Evolutionary conservation across 768 basidiomycete genomes (phyloP).

Genomic region (Hericium erinaceus): DNA sequence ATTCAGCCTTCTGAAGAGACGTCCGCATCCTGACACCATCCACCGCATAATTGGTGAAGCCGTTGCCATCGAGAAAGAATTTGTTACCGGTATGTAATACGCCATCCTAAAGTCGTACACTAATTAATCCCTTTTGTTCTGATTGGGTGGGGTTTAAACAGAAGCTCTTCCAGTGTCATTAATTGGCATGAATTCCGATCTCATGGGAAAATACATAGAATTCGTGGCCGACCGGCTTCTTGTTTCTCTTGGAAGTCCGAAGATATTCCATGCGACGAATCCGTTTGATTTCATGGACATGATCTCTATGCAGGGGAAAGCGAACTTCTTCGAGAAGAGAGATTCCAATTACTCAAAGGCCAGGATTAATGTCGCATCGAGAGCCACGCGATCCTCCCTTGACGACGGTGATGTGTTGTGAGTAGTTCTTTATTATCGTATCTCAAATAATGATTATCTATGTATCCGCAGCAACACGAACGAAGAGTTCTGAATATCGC

Average conservation of each 20-base stretch:
- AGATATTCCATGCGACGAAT: conserved; percentile 67
- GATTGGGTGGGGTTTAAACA: conserved; percentile 17
- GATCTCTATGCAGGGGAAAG: conserved; percentile 93
- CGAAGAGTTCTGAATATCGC: too few species aligned
- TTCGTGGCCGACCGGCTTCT: conserved; percentile 88
- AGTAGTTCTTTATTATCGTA: too few species aligned
- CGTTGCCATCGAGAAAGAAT: conserved; percentile 80
- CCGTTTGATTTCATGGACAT: conserved; percentile 95
- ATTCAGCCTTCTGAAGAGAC: conserved; percentile 66
- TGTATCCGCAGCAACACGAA: too few species aligned
- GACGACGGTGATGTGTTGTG: conserved; percentile 27
- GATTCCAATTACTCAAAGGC: conserved; percentile 81
- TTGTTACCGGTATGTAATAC: conserved; percentile 56
- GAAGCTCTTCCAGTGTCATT: conserved; percentile 79
- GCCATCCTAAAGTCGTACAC: conserved; percentile 10
- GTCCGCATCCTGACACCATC: conserved; percentile 78
- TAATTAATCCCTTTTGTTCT: background rate
- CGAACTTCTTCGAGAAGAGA: conserved; percentile 94
- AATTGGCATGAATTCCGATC: conserved; percentile 84
- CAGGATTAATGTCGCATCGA: conserved; percentile 28
- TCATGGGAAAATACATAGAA: conserved; percentile 90
- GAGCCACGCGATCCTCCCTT: background rate
- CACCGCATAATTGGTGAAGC: conserved; percentile 70
- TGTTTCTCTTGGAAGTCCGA: conserved; percentile 74
- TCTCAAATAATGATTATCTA: too few species aligned